Percentiles rank a stretch among this genome's conserved stretches.
Conservation (phyloP, 345 rosid genomes). For the Eucalyptus globulus region DNA sequence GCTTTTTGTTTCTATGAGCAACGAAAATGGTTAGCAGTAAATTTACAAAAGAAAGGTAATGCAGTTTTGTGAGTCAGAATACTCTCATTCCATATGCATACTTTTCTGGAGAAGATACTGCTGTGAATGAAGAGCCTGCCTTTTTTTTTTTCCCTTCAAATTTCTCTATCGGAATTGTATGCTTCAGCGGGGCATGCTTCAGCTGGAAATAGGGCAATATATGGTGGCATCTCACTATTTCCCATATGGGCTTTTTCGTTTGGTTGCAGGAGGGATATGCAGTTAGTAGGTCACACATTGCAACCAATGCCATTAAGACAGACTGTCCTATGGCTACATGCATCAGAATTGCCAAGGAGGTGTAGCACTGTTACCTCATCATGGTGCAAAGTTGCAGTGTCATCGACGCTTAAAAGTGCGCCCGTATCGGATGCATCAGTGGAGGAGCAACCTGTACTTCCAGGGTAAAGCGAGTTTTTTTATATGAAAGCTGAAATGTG, state of each 20-base stretch:
- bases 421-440: background rate
- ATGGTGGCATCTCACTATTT: background rate
- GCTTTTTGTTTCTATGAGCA: background rate
- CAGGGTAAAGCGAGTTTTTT: background rate
- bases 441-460: background rate
- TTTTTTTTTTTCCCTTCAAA: background rate
- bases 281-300: conserved; percentile 69
- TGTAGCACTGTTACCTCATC: background rate
- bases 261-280: conserved; percentile 67
- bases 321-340: conserved; percentile 54
- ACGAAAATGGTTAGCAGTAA: background rate
- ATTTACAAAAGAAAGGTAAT: background rate
- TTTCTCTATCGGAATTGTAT: background rate
- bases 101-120: background rate
- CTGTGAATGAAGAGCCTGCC: background rate
- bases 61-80: background rate
- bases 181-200: background rate
- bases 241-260: background rate
- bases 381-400: background rate
- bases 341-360: conserved; percentile 40
- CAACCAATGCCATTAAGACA: conserved; percentile 59
- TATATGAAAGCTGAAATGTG: background rate
- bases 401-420: background rate
- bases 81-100: background rate
- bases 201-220: background rate